Evolutionary conservation across 768 basidiomycete species (phyloP).

Genomic region (Mycena alexandri): DNA sequence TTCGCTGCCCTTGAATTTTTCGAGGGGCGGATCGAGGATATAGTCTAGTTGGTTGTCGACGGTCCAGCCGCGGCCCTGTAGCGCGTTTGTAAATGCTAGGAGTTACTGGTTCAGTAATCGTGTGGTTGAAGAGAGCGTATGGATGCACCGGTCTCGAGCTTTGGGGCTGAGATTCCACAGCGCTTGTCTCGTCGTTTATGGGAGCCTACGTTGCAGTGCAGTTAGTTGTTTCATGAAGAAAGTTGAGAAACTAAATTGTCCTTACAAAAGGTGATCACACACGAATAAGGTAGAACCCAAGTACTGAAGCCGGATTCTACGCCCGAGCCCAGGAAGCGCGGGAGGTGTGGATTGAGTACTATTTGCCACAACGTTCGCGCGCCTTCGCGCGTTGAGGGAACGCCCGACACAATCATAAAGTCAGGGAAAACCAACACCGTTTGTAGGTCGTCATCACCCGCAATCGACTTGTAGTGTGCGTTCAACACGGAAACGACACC

Average conservation of each 20-base stretch:
- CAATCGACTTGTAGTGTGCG: slow-evolving; percentile 81
- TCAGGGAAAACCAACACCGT: slow-evolving; percentile 94
- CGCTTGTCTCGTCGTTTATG: slow-evolving; percentile 94
- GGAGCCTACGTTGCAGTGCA: slow-evolving; percentile 68
- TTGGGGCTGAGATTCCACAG: slow-evolving; percentile 88
- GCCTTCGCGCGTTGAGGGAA: slow-evolving; percentile 71
- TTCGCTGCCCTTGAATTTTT: slow-evolving; percentile 65
- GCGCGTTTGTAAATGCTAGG: slow-evolving; percentile 71
- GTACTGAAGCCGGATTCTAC: slow-evolving; percentile 64
- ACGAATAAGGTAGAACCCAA: slow-evolving; percentile 91
- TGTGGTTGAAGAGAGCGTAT: not conserved
- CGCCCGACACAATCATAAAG: slow-evolving; percentile 84
- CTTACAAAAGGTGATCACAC: slow-evolving; percentile 86
- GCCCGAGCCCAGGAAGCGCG: slow-evolving; percentile 58
- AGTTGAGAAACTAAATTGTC: not conserved
- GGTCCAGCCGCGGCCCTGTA: slow-evolving; percentile 79
- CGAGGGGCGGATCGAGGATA: slow-evolving; percentile 67
- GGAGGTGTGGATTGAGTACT: slow-evolving; percentile 71
- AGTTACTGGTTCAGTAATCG: not conserved
- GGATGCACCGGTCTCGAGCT: slow-evolving; percentile 71
- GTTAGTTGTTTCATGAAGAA: not conserved
- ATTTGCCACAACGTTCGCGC: slow-evolving; percentile 77
- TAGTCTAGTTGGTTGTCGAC: slow-evolving; percentile 79
- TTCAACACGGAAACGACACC: slow-evolving; percentile 80
- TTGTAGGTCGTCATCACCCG: slow-evolving; percentile 71